Evolutionary conservation across 139 green algal species (phyloP).

Genomic region (Protoeuglena noctilucae): DNA sequence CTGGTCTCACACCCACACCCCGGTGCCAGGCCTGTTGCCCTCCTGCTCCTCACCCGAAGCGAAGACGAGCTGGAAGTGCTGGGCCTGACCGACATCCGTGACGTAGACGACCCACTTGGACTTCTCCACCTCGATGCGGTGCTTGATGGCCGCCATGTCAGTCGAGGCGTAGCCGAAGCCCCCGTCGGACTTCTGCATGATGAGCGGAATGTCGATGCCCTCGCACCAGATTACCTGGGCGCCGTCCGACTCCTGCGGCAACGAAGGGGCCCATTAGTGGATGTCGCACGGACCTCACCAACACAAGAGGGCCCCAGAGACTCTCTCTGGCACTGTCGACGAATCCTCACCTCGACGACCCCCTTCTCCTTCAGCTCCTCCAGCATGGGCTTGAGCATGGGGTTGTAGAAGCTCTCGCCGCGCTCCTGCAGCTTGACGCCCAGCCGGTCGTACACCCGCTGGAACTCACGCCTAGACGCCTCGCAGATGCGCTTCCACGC

Average conservation of each 20-base stretch:
- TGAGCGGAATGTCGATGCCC: constrained; percentile 58
- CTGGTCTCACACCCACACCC: neutral
- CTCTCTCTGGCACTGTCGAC: constrained; percentile 67
- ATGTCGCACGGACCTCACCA: no score
- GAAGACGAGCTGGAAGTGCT: constrained; percentile 89
- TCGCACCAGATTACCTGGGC: constrained; percentile 17
- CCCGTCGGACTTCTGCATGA: constrained; percentile 88
- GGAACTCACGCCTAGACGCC: constrained; percentile 69
- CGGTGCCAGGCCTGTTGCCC: neutral
- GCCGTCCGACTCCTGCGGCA: neutral
- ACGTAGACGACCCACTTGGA: constrained; percentile 96
- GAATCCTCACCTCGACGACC: constrained; percentile 52
- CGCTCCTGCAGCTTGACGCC: constrained; percentile 65
- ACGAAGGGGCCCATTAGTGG: neutral
- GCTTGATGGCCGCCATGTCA: constrained; percentile 74
- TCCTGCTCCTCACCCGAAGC: constrained; percentile 44
- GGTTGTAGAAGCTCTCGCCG: constrained; percentile 95
- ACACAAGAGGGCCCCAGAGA: no score
- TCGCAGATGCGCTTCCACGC: constrained; percentile 85
- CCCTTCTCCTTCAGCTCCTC: constrained; percentile 48
- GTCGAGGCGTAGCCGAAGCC: constrained; percentile 92
- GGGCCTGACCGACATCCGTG: constrained; percentile 76
- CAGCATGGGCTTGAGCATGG: constrained; percentile 57
- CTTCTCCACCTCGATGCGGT: constrained; percentile 72
- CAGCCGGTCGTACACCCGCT: constrained; percentile 71